Conservation (phyloP, 176 grass and related monocot genomes). For the Bothriochloa decipiens region DNA sequence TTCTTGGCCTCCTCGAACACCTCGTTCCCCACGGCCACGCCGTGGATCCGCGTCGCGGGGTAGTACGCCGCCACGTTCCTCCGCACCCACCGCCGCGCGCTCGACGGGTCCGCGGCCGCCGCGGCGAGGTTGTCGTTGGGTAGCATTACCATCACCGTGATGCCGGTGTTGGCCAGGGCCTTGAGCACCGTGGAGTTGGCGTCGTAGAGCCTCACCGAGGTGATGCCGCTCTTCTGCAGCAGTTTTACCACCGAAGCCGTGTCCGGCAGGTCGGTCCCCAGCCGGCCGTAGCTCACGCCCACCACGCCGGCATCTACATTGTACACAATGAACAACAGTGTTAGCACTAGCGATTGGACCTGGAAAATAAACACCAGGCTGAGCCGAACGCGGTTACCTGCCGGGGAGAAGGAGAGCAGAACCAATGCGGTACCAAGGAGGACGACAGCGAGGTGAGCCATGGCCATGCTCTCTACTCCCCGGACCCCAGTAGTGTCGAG, state of each 20-base stretch:
- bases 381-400: not conserved
- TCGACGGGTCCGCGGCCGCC: constrained; percentile 16
- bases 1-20: constrained; percentile 40
- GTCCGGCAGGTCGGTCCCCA: constrained; percentile 50
- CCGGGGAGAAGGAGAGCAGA: constrained; percentile 11
- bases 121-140: constrained; percentile 51
- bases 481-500: no score
- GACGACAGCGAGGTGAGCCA: not conserved
- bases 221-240: constrained; percentile 48
- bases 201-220: constrained; percentile 64
- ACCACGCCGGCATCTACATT: constrained; percentile 48
- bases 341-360: not conserved
- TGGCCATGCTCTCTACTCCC: no score
- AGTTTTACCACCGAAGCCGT: constrained; percentile 51
- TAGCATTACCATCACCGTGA: constrained; percentile 59
- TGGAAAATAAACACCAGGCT: not conserved
- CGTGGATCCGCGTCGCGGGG: constrained; percentile 54
- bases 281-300: constrained; percentile 66
- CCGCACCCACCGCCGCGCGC: constrained; percentile 49
- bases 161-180: constrained; percentile 51
- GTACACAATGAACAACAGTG: not conserved
- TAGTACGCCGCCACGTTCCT: constrained; percentile 48
- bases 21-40: constrained; percentile 66
- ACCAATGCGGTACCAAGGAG: not conserved
- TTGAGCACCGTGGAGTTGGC: constrained; percentile 39